phyloP scores from a whole-genome alignment of 2,329 filamentous ascomycete species.

The Microdochium trichocladiopsis region DNA sequence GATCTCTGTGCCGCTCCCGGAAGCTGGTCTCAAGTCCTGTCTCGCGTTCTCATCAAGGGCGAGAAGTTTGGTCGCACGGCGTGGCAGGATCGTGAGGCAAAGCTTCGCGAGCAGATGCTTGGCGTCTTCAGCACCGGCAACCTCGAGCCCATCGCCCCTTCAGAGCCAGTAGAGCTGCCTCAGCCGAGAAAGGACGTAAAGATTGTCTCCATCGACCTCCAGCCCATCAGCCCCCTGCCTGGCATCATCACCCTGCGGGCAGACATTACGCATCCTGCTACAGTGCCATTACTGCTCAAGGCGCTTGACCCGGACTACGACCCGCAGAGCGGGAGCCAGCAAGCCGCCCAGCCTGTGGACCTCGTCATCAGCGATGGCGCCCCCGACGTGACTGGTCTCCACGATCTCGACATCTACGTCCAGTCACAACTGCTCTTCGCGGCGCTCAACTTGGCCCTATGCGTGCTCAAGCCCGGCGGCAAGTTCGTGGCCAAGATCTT shows the following conservation, averaged over 20 bases:
- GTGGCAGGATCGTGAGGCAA: conserved; percentile 78
- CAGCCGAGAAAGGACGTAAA: conserved; percentile 65
- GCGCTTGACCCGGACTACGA: conserved; percentile 72
- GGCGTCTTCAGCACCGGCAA: conserved; percentile 33
- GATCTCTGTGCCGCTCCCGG: conserved; percentile 94
- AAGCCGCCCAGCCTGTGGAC: conserved; percentile 74
- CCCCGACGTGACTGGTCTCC: conserved; percentile 91
- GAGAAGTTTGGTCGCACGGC: conserved; percentile 81
- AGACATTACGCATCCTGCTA: conserved; percentile 95
- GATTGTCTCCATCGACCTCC: conserved; percentile 92
- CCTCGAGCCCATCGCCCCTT: conserved; percentile 9
- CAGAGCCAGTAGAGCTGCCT: conserved; percentile 13
- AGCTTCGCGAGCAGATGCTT: conserved; percentile 55
- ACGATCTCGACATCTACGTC: conserved; percentile 97
- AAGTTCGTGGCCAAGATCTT: conserved; percentile 99
- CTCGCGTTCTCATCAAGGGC: conserved; percentile 85
- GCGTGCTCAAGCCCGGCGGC: conserved; percentile 85
- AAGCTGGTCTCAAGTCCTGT: conserved; percentile 96
- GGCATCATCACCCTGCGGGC: conserved; percentile 89
- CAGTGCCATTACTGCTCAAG: conserved; percentile 78
- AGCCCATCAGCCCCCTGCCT: conserved; percentile 89
- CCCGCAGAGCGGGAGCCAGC: conserved; percentile 31
- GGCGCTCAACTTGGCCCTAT: conserved; percentile 86
- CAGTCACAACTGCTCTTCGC: conserved; percentile 94
- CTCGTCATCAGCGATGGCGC: conserved; percentile 93